phyloP scores from a whole-genome alignment of 2,329 filamentous ascomycete species.

The Diaporthe vexans region DNA sequence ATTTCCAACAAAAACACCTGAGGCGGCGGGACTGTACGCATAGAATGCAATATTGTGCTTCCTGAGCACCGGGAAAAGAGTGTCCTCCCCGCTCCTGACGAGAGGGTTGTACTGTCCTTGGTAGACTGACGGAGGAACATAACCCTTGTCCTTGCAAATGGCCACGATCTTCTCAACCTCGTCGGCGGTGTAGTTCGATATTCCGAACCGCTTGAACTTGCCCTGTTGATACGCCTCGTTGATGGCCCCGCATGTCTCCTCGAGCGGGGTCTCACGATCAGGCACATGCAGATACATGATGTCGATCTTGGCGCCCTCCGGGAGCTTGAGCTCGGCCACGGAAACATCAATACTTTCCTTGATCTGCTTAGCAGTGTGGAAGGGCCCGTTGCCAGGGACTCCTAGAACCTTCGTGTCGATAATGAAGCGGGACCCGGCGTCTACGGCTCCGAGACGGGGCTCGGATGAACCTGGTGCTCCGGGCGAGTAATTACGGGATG shows the following conservation, averaged over 20 bases:
- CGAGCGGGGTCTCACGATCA: slow-evolving; percentile 70
- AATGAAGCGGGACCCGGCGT: slow-evolving; percentile 48
- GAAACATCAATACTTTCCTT: slow-evolving; percentile 50
- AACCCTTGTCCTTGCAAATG: slow-evolving; percentile 74
- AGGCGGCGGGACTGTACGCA: slow-evolving; percentile 49
- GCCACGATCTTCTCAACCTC: slow-evolving; percentile 80
- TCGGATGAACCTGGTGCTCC: slow-evolving; percentile 49
- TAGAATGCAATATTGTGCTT: slow-evolving; percentile 53
- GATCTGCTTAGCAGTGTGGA: slow-evolving; percentile 49
- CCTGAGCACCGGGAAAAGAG: slow-evolving; percentile 54
- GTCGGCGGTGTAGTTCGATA: slow-evolving; percentile 79
- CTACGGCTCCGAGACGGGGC: slow-evolving; percentile 48
- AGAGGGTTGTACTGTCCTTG: slow-evolving; percentile 76
- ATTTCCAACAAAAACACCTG: slow-evolving; percentile 44
- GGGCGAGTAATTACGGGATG: slow-evolving; percentile 50
- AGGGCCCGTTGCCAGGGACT: slow-evolving; percentile 44
- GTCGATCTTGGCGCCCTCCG: slow-evolving; percentile 1
- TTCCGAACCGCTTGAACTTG: slow-evolving; percentile 77
- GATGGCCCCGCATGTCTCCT: slow-evolving; percentile 75
- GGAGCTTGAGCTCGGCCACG: slow-evolving; percentile 48
- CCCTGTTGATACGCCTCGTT: slow-evolving; percentile 77
- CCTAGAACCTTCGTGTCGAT: slow-evolving; percentile 54
- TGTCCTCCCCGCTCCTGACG: slow-evolving; percentile 52
- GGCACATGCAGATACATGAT: slow-evolving; percentile 30
- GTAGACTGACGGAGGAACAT: slow-evolving; percentile 77